Base-by-base conservation (phyloP, 768 basidiomycete genomes). In the Termitomyces bulborhizus region DNA sequence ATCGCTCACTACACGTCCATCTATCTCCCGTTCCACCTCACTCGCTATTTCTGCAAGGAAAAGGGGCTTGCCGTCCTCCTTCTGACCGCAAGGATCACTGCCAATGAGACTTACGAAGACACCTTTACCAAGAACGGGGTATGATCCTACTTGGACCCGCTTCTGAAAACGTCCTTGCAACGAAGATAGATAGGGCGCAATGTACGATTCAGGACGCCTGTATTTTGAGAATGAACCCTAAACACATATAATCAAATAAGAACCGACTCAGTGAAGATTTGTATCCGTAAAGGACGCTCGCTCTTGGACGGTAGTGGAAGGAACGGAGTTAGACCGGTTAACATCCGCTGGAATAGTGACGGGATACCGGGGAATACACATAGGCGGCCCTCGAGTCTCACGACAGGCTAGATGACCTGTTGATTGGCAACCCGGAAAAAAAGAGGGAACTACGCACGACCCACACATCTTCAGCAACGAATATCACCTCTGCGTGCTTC, bases 321-420 rank as follows among this genome's bases (percentile, higher is more conserved):
- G 66, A 84, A 90, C 8, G 82, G 82, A 13, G 81, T 81, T 21
- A 95, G 72, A 18, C 79, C 83, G 52, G 84, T 79, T 36, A 97
- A 71, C 77, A 98, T 86, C 68, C 81, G 82, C 62, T 88, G 83
- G 72, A 95, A 96, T 31, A 96, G 76, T 3, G 76, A 70, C 0
- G 95, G 95, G 44, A 97, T 91, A 31, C 95, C 95, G 0, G 95
- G 95, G 71, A 98, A 86, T 27, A 98, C 76, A 69, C 92, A 96
- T 15, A 97, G 76, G 71, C 90, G 95, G 24, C 89, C 88, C 62
- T 82, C 82, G 2, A 97, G 75, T 16, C 93, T 79, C 0, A 96
- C 85, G 12, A 97, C 90, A 26, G 94, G 94, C 89, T 91, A 48
- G 21, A 32, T 4, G 31, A 31, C 12, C 16, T 12, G 62, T 32